Percentiles rank a stretch among this genome's conserved stretches.
These are phyloP conservation scores for Aspergillus sp. DNA, from an alignment of 2,329 filamentous ascomycete genomes.

Conservation along the genomic window DNA sequence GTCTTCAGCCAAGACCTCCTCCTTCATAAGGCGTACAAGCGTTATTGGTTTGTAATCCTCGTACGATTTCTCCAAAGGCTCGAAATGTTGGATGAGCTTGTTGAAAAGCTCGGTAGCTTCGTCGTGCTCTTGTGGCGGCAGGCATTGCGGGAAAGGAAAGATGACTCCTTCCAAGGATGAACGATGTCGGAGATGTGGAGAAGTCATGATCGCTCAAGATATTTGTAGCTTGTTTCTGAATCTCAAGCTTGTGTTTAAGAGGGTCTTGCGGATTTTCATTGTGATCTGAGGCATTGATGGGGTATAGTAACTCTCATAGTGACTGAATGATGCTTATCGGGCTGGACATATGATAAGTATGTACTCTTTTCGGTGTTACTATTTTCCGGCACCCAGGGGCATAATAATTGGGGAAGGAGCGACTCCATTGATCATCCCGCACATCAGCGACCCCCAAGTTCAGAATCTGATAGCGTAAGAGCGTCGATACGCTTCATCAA, in stretches of 20 bases:
- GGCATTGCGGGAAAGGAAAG: background rate
- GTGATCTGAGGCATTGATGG: background rate
- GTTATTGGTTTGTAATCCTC: background rate
- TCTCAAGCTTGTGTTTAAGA: background rate
- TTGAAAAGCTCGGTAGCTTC: constrained; percentile 2
- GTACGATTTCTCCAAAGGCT: background rate
- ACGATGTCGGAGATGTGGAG: background rate
- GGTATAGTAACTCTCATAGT: constrained; percentile 4
- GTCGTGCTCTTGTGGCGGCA: constrained; percentile 5
- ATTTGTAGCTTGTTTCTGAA: background rate
- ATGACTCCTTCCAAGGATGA: background rate
- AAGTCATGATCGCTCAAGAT: background rate
- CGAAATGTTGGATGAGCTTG: background rate
- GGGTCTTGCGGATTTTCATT: background rate
- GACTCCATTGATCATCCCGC: too few species aligned
- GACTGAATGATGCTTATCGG: constrained; percentile 2
- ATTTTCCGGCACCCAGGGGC: background rate
- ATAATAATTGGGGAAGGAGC: too few species aligned
- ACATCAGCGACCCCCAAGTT: too few species aligned
- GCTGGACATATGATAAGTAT: too few species aligned
- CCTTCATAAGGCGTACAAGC: background rate
- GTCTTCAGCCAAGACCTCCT: background rate
- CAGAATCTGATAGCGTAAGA: constrained; percentile 68
- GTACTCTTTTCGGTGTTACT: background rate
- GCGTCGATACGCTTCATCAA: constrained; percentile 85